phyloP scores from a whole-genome alignment of 352 stramenopile genomes.

The Pythium dissimile region DNA sequence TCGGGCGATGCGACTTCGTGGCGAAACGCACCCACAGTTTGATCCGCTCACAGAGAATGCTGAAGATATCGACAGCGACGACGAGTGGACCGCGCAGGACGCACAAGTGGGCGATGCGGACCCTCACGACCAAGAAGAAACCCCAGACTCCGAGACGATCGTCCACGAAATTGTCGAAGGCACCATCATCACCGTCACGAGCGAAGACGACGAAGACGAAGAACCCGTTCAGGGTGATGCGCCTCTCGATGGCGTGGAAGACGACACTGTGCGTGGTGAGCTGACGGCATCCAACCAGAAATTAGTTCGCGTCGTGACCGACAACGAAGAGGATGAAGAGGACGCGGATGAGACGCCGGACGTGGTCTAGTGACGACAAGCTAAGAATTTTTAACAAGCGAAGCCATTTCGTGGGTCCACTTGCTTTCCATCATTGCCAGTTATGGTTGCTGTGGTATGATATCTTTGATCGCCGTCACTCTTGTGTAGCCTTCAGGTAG shows the following conservation, averaged over 20 bases:
- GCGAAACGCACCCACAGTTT: not conserved
- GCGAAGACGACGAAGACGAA: not conserved
- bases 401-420: no score
- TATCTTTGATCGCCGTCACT: conserved; percentile 30
- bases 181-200: not conserved
- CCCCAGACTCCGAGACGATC: not conserved
- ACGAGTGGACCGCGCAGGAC: not conserved
- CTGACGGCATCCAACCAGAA: not conserved
- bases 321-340: not conserved
- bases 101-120: conserved; percentile 17
- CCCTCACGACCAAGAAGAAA: not conserved
- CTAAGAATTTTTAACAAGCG: no score
- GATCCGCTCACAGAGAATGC: not conserved
- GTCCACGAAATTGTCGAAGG: not conserved
- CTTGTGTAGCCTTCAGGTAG: conserved; percentile 49
- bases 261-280: not conserved
- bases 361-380: no score
- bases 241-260: not conserved
- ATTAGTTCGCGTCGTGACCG: not conserved
- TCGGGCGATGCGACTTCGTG: conserved; percentile 7
- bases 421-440: not conserved
- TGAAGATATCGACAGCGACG: not conserved
- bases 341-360: no score
- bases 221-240: not conserved
- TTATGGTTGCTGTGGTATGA: conserved; percentile 12